A percentile compares a stretch with the other conserved stretches of the same genome.
These are phyloP conservation scores for Mycena haematopus DNA, from an alignment of 768 basidiomycete genomes.

Conservation along the genomic window DNA sequence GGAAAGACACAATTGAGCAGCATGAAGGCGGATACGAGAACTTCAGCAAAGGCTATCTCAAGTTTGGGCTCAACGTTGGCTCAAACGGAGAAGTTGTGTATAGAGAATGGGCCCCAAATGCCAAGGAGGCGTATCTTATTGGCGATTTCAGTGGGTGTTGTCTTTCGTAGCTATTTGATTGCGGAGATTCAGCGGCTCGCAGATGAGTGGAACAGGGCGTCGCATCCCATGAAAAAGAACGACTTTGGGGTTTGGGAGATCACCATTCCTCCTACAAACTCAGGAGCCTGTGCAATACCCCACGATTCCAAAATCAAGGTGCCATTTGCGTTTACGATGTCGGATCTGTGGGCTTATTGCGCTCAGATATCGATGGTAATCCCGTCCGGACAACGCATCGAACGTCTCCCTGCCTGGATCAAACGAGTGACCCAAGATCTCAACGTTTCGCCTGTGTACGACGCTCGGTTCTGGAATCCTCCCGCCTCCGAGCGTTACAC, in stretches of 20 bases:
- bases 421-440: slow-evolving; percentile 95
- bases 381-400: slow-evolving; percentile 81
- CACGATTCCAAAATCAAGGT: slow-evolving; percentile 98
- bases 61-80: slow-evolving; percentile 78
- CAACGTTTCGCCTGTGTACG: slow-evolving; percentile 86
- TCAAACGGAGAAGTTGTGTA: slow-evolving; percentile 76
- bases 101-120: slow-evolving; percentile 97
- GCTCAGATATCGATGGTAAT: slow-evolving; percentile 88
- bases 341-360: slow-evolving; percentile 10
- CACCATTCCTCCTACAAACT: slow-evolving; percentile 65
- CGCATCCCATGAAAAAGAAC: slow-evolving; percentile 87
- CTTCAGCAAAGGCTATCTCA: slow-evolving; percentile 82
- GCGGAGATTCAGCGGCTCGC: slow-evolving; percentile 1
- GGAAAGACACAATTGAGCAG: slow-evolving; percentile 77
- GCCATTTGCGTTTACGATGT: slow-evolving; percentile 25
- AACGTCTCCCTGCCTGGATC: slow-evolving; percentile 95
- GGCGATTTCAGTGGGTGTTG: slow-evolving; percentile 92
- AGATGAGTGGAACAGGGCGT: slow-evolving; percentile 89
- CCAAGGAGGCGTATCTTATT: slow-evolving; percentile 79
- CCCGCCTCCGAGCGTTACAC: slow-evolving; percentile 71
- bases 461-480: slow-evolving; percentile 99
- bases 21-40: slow-evolving; percentile 86
- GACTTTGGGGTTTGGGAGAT: slow-evolving; percentile 92
- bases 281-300: slow-evolving; percentile 82
- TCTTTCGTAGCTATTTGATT: slow-evolving; percentile 7